A percentile compares a stretch with the other conserved stretches of the same genome.
These are phyloP conservation scores for Globisporangium nunn DNA, from an alignment of 352 stramenopile species.

Conservation along the genomic window DNA sequence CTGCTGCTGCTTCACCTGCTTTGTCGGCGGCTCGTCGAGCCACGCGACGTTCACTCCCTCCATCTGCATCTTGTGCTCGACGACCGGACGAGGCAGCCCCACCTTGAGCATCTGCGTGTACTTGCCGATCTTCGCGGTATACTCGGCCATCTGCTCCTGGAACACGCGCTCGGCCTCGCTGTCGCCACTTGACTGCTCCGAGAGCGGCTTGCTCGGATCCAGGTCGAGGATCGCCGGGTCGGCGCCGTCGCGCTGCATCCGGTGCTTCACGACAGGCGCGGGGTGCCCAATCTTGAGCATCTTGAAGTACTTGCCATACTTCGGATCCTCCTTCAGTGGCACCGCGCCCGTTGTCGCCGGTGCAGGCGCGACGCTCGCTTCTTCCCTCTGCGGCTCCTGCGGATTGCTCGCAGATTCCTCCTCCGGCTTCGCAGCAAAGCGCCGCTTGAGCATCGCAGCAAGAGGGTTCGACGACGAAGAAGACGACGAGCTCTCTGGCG, in stretches of 20 bases:
- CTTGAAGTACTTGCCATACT: slow-evolving; percentile 73
- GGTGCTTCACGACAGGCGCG: slow-evolving; percentile 59
- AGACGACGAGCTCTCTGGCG: not conserved
- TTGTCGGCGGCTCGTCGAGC: slow-evolving; percentile 53
- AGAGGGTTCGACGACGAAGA: slow-evolving; percentile 2
- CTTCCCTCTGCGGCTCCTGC: slow-evolving; percentile 4
- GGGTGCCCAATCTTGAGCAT: slow-evolving; percentile 77
- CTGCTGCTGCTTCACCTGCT: slow-evolving; percentile 18
- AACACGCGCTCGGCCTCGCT: slow-evolving; percentile 40
- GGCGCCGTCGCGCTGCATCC: slow-evolving; percentile 62
- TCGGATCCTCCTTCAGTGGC: slow-evolving; percentile 56
- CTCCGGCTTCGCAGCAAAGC: not conserved
- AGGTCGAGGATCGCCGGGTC: slow-evolving; percentile 59
- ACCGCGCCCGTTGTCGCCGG: slow-evolving; percentile 19
- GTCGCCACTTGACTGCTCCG: slow-evolving; percentile 16
- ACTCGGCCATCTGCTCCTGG: slow-evolving; percentile 43
- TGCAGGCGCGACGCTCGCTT: not conserved
- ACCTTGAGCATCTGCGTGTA: slow-evolving; percentile 81
- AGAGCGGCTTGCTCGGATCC: slow-evolving; percentile 47
- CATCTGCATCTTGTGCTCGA: slow-evolving; percentile 85
- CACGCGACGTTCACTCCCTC: slow-evolving; percentile 57
- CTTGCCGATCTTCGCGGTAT: slow-evolving; percentile 62
- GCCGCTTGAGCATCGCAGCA: slow-evolving; percentile 10
- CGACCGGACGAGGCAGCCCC: slow-evolving; percentile 47
- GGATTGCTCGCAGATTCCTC: slow-evolving; percentile 1